Evolutionary conservation across 139 green algal species (phyloP), one percentile per base, ranked within the genome.

Genomic region (Pedinophyceae sp.): DNA sequence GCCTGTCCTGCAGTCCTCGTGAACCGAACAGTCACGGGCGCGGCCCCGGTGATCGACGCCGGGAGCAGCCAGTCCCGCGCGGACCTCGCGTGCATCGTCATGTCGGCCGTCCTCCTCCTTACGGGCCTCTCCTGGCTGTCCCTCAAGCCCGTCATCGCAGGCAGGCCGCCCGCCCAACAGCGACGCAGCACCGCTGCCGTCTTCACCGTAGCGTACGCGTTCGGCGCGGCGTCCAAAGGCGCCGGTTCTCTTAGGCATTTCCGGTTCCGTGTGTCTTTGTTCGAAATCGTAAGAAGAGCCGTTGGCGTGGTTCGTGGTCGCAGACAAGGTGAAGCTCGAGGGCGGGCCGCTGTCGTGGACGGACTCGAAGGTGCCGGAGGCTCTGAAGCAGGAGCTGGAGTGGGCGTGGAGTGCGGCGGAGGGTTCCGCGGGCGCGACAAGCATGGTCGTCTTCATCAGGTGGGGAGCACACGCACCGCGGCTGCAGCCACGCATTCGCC

Each of bases 41-140:
- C n/a, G n/a, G 78, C 80, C 0, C 80, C 80, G 3, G 74, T 89
- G 0, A 70, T 87, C 7, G 74, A 86, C 28, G 83, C 83, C 1
- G 74, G 71, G 57, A 91, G 81, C 40, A 72, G 77, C 7, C 85
- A 95, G 59, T 86, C 73, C 15, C 74, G 88, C 0, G 77, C 80
- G 18, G 88, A 95, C 59, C 85, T 96, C 26, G 46, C 93, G 4
- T 72, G 68, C 7, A 86, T 96, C 25, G 65, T 74, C 28, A 64
- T 96, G 47, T 78, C 76, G 2, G 87, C 84, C 2, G 72, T 84
- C 52, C 69, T 94, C 30, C 52, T 87, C 29, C 73, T 96, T 0
- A 94, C 82, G 1, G 88, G 88, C 2, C 74, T 96, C 49, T 77
- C 88, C 50, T 96, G 87, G 87, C 61, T 87, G 2, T 72, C 74